Evolutionary conservation across 192 early-diverging fungal genomes (phyloP), one percentile per base, ranked within the genome.

Genomic region (Allomyces macrogynus): DNA sequence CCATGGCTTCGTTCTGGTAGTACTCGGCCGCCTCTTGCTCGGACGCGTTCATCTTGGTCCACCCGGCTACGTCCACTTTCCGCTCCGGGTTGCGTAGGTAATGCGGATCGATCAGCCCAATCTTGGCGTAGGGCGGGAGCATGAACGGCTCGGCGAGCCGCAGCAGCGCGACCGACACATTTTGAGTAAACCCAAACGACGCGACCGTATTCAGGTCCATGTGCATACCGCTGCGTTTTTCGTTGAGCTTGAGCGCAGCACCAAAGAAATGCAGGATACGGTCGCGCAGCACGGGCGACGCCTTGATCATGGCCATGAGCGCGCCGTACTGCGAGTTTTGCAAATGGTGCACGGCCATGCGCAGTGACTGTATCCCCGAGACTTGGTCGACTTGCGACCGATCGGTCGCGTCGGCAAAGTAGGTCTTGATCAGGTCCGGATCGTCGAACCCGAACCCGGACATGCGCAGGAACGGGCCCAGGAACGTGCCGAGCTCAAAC

Each of bases 151-250:
- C 90, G 43, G 83, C 80, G 32, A 96, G 78, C 10, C 68, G 70
- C 32, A 91, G 77, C 66, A 84, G 73, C 8, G 85, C 76, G 24
- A 75, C 75, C 3, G 82, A 73, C 24, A 93, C 69, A 64, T 90
- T 93, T 64, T 84, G 81, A 64, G 94, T 76, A 71, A 94, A 90
- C 22, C 93, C 93, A 71, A 93, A 87, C 32, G 87, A 80, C 1
- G 89, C 87, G 0, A 92, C 86, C 16, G 78, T 78, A 2, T 75
- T 63, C 43, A 70, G 73, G 65, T 96, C 87, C 5, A 91, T 87
- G 71, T 93, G 86, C 80, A 91, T 85, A 14, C 82, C 77, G 0
- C 82, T 86, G 62, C 91, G 81, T 25, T 72, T 75, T 23, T 80
- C 77, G 63, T 95, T 97, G 61, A 81, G 72, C 7, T 73, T 70